Evolutionary conservation across 2,329 filamentous ascomycete species (phyloP).

Genomic region (Rhynchosporium secalis): DNA sequence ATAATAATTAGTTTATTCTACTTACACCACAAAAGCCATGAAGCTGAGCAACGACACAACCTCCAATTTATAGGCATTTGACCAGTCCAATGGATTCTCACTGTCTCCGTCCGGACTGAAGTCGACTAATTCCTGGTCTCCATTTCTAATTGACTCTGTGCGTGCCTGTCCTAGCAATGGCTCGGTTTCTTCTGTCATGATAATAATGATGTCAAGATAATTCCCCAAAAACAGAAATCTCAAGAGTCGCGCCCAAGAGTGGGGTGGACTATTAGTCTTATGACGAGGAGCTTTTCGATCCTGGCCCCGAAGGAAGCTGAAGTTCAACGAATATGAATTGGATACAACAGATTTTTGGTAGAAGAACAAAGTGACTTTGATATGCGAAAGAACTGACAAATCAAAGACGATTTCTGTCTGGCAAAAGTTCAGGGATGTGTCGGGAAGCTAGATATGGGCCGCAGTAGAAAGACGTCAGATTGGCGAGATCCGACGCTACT

Average conservation of each 20-base stretch:
- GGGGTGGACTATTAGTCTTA: not conserved
- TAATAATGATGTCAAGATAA: not conserved
- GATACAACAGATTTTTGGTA: not conserved
- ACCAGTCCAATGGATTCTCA: constrained; percentile 57
- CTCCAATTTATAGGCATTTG: constrained; percentile 51
- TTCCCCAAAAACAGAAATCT: not conserved
- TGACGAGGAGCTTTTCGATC: not conserved
- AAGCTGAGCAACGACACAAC: constrained; percentile 54
- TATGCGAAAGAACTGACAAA: not conserved
- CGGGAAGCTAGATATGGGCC: too few relatives aligned
- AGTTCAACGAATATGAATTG: not conserved
- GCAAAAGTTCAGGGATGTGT: too few relatives aligned
- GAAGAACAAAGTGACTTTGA: not conserved
- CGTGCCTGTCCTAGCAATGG: constrained; percentile 26
- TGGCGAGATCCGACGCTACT: not conserved
- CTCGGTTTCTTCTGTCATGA: constrained; percentile 28
- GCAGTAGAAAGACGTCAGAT: not conserved
- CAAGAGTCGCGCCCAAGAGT: not conserved
- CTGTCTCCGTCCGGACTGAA: constrained; percentile 49
- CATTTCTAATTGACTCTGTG: constrained; percentile 8
- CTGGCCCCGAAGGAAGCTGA: not conserved
- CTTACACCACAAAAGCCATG: constrained; percentile 58
- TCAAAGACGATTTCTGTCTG: not conserved
- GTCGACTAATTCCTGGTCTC: constrained; percentile 40
- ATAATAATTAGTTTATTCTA: not conserved